Conservation (phyloP, 2,329 filamentous ascomycete species). For the Pseudofabraea citricarpa region DNA sequence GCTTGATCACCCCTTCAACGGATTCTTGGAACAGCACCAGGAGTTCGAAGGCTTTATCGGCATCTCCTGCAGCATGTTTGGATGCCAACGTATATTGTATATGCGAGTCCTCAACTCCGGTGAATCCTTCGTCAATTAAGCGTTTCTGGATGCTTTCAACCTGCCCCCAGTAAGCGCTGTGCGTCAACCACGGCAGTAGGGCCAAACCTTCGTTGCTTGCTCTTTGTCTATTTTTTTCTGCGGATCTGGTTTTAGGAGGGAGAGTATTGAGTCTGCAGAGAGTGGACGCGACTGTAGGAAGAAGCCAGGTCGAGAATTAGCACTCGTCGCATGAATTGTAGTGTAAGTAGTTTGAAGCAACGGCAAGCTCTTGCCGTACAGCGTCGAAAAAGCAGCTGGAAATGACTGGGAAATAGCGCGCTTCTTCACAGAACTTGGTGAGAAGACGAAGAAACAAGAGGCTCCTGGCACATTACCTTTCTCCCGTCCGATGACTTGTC, state of each 20-base stretch:
- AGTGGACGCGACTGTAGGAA: conserved; percentile 42
- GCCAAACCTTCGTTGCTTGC: conserved; percentile 36
- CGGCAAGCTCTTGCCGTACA: conserved; percentile 14
- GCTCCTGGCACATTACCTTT: conserved; percentile 37
- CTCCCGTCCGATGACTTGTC: conserved; percentile 38
- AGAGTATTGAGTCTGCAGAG: conserved; percentile 54
- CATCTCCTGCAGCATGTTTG: conserved; percentile 62
- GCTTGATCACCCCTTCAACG: conserved; percentile 70
- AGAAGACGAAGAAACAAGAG: conserved; percentile 6
- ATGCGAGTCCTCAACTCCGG: conserved; percentile 55
- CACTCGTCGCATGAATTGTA: conserved; percentile 14
- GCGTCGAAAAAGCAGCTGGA: conserved; percentile 16
- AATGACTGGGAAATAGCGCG: conserved; percentile 12
- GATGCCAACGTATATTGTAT: conserved; percentile 56
- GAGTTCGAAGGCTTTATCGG: conserved; percentile 70
- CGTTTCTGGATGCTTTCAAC: conserved; percentile 48
- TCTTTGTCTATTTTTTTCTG: conserved; percentile 52
- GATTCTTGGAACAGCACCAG: conserved; percentile 77
- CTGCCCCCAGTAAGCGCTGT: conserved; percentile 25
- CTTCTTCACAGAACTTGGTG: conserved; percentile 14
- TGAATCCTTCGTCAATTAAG: conserved; percentile 47
- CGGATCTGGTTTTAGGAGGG: conserved; percentile 59
- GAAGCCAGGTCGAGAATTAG: conserved; percentile 19
- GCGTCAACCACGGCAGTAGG: neutral
- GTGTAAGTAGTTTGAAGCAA: conserved; percentile 11